Conservation (phyloP, 768 basidiomycete genomes). For the Tricholomella constricta region DNA sequence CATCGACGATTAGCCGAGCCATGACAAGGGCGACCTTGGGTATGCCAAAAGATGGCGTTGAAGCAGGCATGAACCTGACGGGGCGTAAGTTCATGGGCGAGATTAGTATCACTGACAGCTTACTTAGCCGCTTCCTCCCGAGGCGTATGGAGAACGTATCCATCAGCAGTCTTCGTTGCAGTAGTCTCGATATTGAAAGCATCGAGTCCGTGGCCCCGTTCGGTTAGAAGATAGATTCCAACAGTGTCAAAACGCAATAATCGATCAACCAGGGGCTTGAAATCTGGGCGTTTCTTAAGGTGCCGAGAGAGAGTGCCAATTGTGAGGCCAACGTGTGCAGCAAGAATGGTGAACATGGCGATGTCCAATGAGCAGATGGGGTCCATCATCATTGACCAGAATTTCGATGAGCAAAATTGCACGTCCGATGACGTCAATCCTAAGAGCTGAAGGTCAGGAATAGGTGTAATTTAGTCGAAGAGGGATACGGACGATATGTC, state of each 20-base stretch:
- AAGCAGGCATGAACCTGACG: constrained; percentile 59
- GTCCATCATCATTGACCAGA: constrained; percentile 57
- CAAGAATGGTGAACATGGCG: constrained; percentile 55
- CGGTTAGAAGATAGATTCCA: constrained; percentile 54
- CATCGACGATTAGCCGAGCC: constrained; percentile 54
- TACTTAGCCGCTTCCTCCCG: constrained; percentile 62
- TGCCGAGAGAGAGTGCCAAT: constrained; percentile 58
- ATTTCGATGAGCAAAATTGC: constrained; percentile 47
- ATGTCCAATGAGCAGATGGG: constrained; percentile 52
- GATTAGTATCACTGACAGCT: constrained; percentile 17
- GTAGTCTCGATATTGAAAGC: constrained; percentile 65
- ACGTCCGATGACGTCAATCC: constrained; percentile 49
- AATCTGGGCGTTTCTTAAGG: constrained; percentile 48
- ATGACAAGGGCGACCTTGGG: constrained; percentile 59
- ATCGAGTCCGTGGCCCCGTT: constrained; percentile 63
- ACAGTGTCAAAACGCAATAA: constrained; percentile 56
- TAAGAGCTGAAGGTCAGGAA: constrained; percentile 20
- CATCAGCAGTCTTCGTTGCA: constrained; percentile 49
- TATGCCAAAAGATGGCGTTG: constrained; percentile 53
- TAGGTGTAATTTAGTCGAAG: neutral
- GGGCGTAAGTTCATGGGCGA: constrained; percentile 6
- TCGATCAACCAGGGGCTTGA: constrained; percentile 48
- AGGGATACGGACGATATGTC: constrained; percentile 43
- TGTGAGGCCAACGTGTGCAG: constrained; percentile 51
- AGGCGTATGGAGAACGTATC: constrained; percentile 58